Base-by-base conservation (phyloP, 2,329 filamentous ascomycete genomes). In the Phyllosticta citrichinensis region DNA sequence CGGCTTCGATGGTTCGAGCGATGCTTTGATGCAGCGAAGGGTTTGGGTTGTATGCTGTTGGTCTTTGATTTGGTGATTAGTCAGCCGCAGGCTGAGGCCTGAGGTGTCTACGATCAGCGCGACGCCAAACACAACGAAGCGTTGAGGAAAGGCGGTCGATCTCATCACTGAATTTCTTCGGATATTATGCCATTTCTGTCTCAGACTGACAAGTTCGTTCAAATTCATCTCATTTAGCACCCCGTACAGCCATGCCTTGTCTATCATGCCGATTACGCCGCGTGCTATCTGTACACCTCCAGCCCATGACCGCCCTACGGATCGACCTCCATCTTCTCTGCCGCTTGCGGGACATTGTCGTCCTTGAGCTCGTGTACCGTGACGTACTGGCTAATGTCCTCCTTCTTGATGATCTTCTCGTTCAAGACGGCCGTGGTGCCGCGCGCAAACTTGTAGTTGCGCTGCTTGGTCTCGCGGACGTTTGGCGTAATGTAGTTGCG, bases 381-480 rank as follows among this genome's bases (percentile, higher is more conserved):
- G 62, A 97, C 87, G 75, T 94, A 97, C 75, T 95, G 93, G 74
- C 88, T 88, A 70, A 99, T 88, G 70, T 99, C 91, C 75, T 93
- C 88, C 80, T 90, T 94, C 70, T 84, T 91, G 74, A 97, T 96
- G 67, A 97, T 83, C 82, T 95, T 96, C 81, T 99, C 90, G 75
- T 96, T 94, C 72, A 99, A 80, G 65, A 94, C 89, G 10, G 92
- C 93, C 10, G 95, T 99, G n/a, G 94, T 97, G 61, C 94, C 94
- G 73, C 86, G 85, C 67, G 82, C 80, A 80, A 97, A 99, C 69
- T 84, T 84, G 81, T 99, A 99, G 79, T 91, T 94, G 79, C 91
- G 86, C 76, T 94, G 83, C 84, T 99, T 99, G 75, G 88, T 82
- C 68, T 85, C 88, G 73, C 95, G 86, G 80, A 91, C 86, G 77